Base-by-base conservation (phyloP, 768 basidiomycete genomes). In the Macrolepiota albuminosa region DNA sequence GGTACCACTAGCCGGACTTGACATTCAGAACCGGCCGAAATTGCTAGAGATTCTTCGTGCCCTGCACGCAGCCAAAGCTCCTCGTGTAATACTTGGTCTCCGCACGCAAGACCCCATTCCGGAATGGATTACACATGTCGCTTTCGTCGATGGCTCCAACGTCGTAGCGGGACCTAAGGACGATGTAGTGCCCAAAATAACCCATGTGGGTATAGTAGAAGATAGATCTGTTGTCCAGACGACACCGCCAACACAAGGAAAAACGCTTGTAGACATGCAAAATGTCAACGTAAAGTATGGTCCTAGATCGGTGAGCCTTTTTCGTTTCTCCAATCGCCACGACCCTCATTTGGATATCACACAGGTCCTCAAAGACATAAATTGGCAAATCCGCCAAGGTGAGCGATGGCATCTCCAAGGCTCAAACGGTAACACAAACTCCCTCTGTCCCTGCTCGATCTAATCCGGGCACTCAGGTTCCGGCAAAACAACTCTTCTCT, bases 351-450 rank as follows among this genome's bases (percentile, higher is more conserved):
- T 13, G n/a, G 9, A 45, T 24, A 16, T 14, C 53, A 65, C 33
- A 14, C 54, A 93, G 91, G 84, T 95, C 4, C 81, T 99, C 2
- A 79, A 83, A 61, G 75, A 85, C 58, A 83, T 98, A 50, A 81
- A 82, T 57, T 98, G 95, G 96, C 81, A 85, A 42, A 86, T 98
- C 61, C 79, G 79, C 3, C 81, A 84, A 64, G 93, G 93, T 43
- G 87, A 95, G 47, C 81, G 90, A 33, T 98, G 94, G 93, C 91
- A 95, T 67, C 84, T 99, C 13, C 83, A 87, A 66, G 95, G 96
- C 9, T 75, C 86, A 26, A 99, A 98, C 69, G 96, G 92, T 88
- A 70, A 37, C 75, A 11, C 13, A 13, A 40, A 26, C 16, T 51
- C 49, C 46, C 55, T 39, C 33, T 8, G 0, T 52, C 18, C 5